Evolutionary conservation across 345 rosid species (phyloP), one percentile per base, ranked within the genome.

Genomic region (Hypericum androsaemum): DNA sequence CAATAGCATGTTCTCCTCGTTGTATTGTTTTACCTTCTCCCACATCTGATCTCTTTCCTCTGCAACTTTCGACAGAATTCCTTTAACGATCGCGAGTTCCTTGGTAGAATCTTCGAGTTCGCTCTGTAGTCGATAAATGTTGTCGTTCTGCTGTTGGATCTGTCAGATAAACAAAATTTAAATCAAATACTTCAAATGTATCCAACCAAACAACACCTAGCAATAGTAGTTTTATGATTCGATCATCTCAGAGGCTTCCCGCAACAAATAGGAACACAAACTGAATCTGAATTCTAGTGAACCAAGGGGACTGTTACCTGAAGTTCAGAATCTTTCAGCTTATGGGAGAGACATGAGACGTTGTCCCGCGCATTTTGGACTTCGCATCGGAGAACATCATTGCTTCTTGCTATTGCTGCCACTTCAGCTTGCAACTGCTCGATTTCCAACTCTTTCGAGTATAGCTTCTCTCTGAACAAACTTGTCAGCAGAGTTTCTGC

Each of bases 361-460:
- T 65, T 76, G 67, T 88, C 99, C 76, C 73, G 22, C 57, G 83
- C 73, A 60, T 70, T 80, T 56, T 86, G 84, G 53, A 82, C 67
- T 73, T 94, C 94, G 60, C 73, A 64, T 62, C 70, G 70, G 41
- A 94, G 84, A 47, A 86, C 74, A 64, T 88, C 94, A 48, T 77
- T 83, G 22, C 94, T 82, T 59, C 95, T 78, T 42, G 83, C 89
- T 6, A 82, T 85, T 39, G 95, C 77, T 48, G 95, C 86, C 43
- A 88, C 13, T 72, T 94, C 95, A 46, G 89, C 90, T 68, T 86
- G 86, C 61, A 94, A 47, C 73, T 74, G 95, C 68, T 88, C 89
- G 17, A 73, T 79, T 74, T 94, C 95, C 68, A 71, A 56, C 78
- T 88, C 97, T 75, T 82, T 86, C 12, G 84, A 80, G 57, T 74